Base-by-base conservation (phyloP, 163 green algal genomes). In the Trebouxia gelatinosa region DNA sequence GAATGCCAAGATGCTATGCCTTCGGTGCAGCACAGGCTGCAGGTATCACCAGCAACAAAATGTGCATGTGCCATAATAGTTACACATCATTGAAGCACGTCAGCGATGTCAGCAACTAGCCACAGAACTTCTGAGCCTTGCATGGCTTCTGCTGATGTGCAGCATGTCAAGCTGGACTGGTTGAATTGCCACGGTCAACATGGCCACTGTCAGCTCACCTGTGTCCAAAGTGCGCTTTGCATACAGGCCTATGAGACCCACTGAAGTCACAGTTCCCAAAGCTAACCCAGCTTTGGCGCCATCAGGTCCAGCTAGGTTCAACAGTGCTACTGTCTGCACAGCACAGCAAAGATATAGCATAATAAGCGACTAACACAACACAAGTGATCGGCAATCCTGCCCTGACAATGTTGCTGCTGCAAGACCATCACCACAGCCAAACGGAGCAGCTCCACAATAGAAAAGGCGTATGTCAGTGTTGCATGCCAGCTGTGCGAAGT, bases 211-310 rank as follows among this genome's bases (percentile, higher is more conserved):
- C n/a, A 31, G 35, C 77, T 31, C 26, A 81, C 77, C 66, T 61
- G 65, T 70, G 19, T 79, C 70, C 21, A 79, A 34, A 26, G 70
- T 58, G 3, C 78, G 58, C 34, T 83, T 79, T 26, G 76, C 31
- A 35, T 75, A 61, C 4, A 64, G 23, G 5, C 32, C 50, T 32
- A 83, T 31, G 0, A 83, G 70, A 9, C 64, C 31, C 6, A 19
- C 39, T 5, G 78, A 83, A 34, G 43, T 46, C n/a, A 28, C 34
- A 7, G 48, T 70, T 34, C 78, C 78, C 58, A 83, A 39, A 37
- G 39, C 70, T 5, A 83, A 46, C 2, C 78, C 78, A 38, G 38
- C 32, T 46, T 76, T 57, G 21, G 65, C 59, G 0, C 59, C 51
- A 16, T 74, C 68, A 46, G 64, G 48, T 29, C 74, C 51, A 37